These are phyloP conservation scores for Arthrobotrys sinensis DNA, from an alignment of 2,329 filamentous ascomycete species.

Conservation along the genomic window DNA sequence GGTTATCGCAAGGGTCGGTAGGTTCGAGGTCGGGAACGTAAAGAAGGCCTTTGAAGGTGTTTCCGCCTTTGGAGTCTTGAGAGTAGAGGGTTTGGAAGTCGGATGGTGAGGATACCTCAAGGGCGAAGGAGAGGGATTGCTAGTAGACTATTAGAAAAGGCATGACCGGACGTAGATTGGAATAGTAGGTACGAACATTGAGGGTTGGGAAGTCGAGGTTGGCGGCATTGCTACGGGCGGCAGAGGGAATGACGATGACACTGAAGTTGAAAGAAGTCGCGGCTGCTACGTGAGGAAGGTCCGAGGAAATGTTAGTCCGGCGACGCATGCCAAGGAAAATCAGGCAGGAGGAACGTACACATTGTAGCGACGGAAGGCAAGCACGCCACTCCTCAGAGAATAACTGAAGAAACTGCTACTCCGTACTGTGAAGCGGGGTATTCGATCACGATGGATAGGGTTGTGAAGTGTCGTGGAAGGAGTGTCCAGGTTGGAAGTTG, in stretches of 20 bases:
- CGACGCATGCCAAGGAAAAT: slow-evolving; percentile 38
- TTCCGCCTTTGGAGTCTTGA: slow-evolving; percentile 44
- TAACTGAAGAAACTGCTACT: not conserved
- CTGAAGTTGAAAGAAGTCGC: slow-evolving; percentile 58
- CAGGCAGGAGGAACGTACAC: slow-evolving; percentile 30
- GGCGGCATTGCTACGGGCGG: slow-evolving; percentile 12
- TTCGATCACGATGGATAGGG: not conserved
- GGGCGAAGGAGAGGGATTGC: slow-evolving; percentile 58
- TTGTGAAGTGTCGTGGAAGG: not conserved
- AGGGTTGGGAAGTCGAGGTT: slow-evolving; percentile 57
- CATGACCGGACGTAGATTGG: not conserved
- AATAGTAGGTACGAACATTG: slow-evolving; percentile 45
- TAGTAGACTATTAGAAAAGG: slow-evolving; percentile 18
- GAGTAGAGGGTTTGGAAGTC: slow-evolving; percentile 59
- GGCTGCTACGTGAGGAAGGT: slow-evolving; percentile 22
- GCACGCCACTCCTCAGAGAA: slow-evolving; percentile 22
- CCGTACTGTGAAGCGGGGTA: not conserved
- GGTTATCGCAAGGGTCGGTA: slow-evolving; percentile 75
- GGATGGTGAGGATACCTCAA: slow-evolving; percentile 51
- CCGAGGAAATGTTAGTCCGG: slow-evolving; percentile 1
- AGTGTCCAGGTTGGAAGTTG: not conserved
- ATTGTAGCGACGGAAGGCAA: slow-evolving; percentile 43
- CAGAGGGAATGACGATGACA: slow-evolving; percentile 57
- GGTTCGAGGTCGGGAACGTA: slow-evolving; percentile 82
- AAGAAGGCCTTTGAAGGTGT: slow-evolving; percentile 75